Base-by-base conservation (phyloP, 1,284 basidiomycete genomes). In the Fistulinella cinereoalba region DNA sequence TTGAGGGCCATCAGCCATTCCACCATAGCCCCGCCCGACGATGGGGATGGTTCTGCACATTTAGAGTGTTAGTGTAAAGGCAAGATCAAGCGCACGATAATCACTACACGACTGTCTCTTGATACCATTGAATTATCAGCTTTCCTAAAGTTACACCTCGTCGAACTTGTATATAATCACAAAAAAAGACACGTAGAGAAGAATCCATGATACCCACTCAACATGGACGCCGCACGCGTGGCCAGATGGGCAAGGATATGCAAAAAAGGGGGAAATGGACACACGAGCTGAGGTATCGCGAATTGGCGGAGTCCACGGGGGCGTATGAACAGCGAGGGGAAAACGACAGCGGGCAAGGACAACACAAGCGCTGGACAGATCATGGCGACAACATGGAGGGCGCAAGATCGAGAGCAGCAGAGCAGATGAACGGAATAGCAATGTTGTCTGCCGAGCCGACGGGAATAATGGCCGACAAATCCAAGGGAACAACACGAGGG, bases 131-230 rank as follows among this genome's bases (percentile, higher is more conserved):
- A n/a, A n/a, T n/a, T n/a, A n/a, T 36, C 34, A 36, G 19, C 34
- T 52, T 51, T 53, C 16, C 25, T 65, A 64, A 47, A 52, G 51
- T 37, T 63, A 61, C 62, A 65, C 51, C 58, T 60, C 56, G 48
- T 60, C 62, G 41, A 52, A 50, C 43, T 27, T 50, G 23, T 28
- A 41, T 39, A 28, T 49, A n/a, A n/a, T n/a, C 49, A 47, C 43
- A 49, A 50, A 43, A 29, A 43, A 44, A 31, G 43, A 57, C 57
- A 49, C n/a, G n/a, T n/a, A n/a, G n/a, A 48, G 37, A 36, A 16
- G 24, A 43, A 50, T 61, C 45, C 49, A 28, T 34, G 37, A 50
- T n/a, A 41, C 46, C 49, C 45, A 28, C 38, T 27, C 34, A 24
- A 46, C n/a, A 47, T 36, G 34, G 43, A 50, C 43, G 41, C 47